A percentile compares a stretch with the other conserved stretches of the same genome.
These are phyloP conservation scores for Lichtheimia ramosa DNA, from an alignment of 371 early-diverging fungal species.

Conservation along the genomic window DNA sequence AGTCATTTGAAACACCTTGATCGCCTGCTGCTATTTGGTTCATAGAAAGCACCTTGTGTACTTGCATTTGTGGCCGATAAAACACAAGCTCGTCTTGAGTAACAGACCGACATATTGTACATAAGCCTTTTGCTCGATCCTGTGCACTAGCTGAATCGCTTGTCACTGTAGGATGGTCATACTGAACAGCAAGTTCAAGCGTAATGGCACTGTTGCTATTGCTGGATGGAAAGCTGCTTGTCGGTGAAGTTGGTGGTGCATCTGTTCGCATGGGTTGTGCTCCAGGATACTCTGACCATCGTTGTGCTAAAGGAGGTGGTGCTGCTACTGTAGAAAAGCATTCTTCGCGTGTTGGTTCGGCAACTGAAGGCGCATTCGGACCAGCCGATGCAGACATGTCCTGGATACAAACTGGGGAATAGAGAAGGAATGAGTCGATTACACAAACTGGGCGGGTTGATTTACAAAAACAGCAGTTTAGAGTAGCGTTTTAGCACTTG, in stretches of 20 bases:
- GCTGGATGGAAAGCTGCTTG: neutral
- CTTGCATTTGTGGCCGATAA: conserved; percentile 20
- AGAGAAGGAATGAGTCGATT: neutral
- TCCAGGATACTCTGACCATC: conserved; percentile 10
- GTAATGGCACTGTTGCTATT: conserved; percentile 6
- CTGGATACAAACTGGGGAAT: neutral
- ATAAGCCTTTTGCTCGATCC: neutral
- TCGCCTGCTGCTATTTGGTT: conserved; percentile 5
- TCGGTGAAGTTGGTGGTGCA: neutral
- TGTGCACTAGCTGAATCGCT: neutral
- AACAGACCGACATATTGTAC: conserved; percentile 7
- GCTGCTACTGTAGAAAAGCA: conserved; percentile 1
- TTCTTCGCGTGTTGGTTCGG: neutral
- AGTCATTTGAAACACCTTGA: neutral
- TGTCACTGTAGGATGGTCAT: conserved; percentile 7
- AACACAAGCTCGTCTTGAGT: conserved; percentile 5
- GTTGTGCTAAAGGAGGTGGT: conserved; percentile 12
- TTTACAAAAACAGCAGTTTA: no score
- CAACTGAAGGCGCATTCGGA: conserved; percentile 12
- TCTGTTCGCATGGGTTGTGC: conserved; percentile 17
- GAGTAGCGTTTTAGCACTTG: no score
- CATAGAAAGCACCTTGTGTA: conserved; percentile 5
- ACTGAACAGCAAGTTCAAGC: conserved; percentile 14
- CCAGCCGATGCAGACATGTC: conserved; percentile 20
- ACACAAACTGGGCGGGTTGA: neutral